Conservation (phyloP, 306 rosid genomes). For the Cucurbita argyrosperma region DNA sequence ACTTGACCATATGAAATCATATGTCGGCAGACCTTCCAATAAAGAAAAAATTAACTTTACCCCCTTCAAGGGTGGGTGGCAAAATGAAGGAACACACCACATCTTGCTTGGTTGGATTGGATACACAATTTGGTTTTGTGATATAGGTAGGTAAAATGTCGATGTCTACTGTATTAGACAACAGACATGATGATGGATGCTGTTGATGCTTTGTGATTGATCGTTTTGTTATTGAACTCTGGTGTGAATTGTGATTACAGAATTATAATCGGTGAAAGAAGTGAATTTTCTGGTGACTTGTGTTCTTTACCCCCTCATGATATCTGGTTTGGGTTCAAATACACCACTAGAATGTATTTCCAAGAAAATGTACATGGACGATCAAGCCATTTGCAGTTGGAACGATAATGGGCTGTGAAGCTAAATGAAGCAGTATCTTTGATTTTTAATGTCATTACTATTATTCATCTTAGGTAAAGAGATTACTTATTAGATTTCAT, state of each 20-base stretch:
- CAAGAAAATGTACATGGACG: neutral
- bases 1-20: neutral
- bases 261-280: neutral
- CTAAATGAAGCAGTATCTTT: neutral
- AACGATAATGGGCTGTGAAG: neutral
- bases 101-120: neutral
- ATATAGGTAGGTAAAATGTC: neutral
- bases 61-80: neutral
- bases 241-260: neutral
- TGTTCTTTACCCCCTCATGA: neutral
- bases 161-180: neutral
- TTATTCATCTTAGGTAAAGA: too few relatives aligned
- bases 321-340: neutral
- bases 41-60: neutral
- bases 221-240: neutral
- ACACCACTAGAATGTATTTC: neutral
- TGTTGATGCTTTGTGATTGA: neutral
- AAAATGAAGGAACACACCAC: neutral
- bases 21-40: neutral
- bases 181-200: neutral
- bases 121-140: slow-evolving; percentile 6
- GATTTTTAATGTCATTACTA: neutral
- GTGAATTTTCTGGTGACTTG: neutral
- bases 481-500: neutral
- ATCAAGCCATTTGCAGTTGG: neutral